Evolutionary conservation across 345 rosid species (phyloP).

Genomic region (Eucalyptus albens): DNA sequence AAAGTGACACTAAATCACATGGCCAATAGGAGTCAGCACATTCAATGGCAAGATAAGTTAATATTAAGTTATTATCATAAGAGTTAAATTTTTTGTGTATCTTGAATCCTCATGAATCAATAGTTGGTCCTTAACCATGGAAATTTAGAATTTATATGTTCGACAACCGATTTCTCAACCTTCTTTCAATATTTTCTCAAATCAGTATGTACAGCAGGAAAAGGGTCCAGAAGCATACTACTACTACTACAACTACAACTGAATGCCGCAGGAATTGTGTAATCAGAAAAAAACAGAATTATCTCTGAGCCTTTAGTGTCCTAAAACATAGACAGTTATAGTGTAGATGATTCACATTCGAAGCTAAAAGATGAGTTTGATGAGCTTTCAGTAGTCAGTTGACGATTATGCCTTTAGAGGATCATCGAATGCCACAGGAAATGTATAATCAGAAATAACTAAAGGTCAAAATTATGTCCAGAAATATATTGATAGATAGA

Average conservation of each 20-base stretch:
- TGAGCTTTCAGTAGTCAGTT: background rate
- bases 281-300: background rate
- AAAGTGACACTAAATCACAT: background rate
- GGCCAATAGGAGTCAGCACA: background rate
- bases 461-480: background rate
- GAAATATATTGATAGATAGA: background rate
- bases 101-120: background rate
- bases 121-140: background rate
- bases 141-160: background rate
- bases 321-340: background rate
- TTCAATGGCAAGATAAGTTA: background rate
- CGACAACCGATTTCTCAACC: background rate
- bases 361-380: background rate
- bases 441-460: background rate
- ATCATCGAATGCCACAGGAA: background rate
- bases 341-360: background rate
- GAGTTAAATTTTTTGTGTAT: background rate
- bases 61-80: background rate
- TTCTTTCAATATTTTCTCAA: background rate
- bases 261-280: background rate
- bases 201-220: background rate
- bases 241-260: background rate
- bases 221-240: background rate
- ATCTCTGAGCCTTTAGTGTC: background rate
- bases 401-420: background rate